Evolutionary conservation across 768 basidiomycete species (phyloP).

Genomic region (Lactarius indigo): DNA sequence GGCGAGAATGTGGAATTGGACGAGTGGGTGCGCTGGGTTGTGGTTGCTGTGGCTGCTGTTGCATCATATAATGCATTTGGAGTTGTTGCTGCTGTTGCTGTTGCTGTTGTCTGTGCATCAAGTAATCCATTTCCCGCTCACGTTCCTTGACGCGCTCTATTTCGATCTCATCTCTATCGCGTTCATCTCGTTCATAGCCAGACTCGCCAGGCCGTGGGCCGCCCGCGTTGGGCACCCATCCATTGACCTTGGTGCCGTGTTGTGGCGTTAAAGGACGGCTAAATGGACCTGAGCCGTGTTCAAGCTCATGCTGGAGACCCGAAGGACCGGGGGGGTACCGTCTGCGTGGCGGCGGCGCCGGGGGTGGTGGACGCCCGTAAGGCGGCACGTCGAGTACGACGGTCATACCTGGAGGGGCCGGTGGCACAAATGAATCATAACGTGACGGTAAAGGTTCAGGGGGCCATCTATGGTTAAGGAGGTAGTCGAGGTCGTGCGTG

Average conservation of each 20-base stretch:
- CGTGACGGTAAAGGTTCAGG: constrained; percentile 19
- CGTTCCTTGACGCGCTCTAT: constrained; percentile 30
- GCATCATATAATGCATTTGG: constrained; percentile 20
- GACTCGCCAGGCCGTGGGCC: constrained; percentile 7
- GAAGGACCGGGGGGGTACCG: constrained; percentile 24
- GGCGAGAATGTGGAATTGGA: constrained; percentile 12
- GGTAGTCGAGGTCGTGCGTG: constrained; percentile 32
- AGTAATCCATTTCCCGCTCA: constrained; percentile 29
- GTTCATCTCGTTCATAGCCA: constrained; percentile 19
- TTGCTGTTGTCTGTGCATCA: constrained; percentile 26
- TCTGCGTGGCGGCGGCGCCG: constrained; percentile 11
- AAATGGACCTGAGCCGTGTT: constrained; percentile 18
- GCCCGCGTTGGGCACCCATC: constrained; percentile 16
- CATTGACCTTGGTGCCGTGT: constrained; percentile 21
- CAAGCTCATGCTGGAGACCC: constrained; percentile 21
- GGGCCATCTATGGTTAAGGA: constrained; percentile 29
- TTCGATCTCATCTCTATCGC: constrained; percentile 22
- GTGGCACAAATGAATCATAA: constrained; percentile 9
- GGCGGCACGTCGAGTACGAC: constrained; percentile 20
- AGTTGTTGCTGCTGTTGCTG: constrained; percentile 26
- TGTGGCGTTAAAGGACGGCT: constrained; percentile 21
- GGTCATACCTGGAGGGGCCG: constrained; percentile 15
- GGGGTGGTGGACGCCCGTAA: constrained; percentile 15
- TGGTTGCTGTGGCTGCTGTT: constrained; percentile 25
- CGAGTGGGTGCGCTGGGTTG: constrained; percentile 11